These are phyloP conservation scores for Plasmodium vinckei DNA, from an alignment of 169 alveolate species.

Conservation along the genomic window DNA sequence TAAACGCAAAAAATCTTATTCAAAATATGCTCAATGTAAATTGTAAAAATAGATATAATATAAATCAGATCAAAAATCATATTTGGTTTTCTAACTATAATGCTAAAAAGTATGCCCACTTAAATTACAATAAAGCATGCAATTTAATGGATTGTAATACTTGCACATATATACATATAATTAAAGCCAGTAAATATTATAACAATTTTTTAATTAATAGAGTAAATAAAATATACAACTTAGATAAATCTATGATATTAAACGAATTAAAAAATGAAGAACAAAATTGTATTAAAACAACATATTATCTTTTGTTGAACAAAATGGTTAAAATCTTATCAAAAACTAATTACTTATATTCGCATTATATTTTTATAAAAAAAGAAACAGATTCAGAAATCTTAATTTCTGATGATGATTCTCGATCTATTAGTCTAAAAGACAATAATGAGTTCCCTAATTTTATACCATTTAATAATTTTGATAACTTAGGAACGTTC, in stretches of 20 bases:
- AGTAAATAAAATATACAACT: conserved; percentile 18
- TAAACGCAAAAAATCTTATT: conserved; percentile 46
- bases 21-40: conserved; percentile 75
- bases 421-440: not conserved
- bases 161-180: conserved; percentile 25
- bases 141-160: conserved; percentile 48
- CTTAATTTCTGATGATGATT: not conserved
- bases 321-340: conserved; percentile 37
- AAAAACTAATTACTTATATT: conserved; percentile 2
- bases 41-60: conserved; percentile 42
- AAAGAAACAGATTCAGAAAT: not conserved
- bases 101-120: conserved; percentile 11
- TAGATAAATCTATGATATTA: conserved; percentile 1
- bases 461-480: no score
- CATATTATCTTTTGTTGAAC: conserved; percentile 46
- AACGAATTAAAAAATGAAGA: conserved; percentile 13
- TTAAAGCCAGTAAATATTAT: conserved; percentile 11
- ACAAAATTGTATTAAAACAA: conserved; percentile 30
- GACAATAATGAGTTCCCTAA: no score
- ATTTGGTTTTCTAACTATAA: conserved; percentile 33
- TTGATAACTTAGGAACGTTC: no score
- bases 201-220: conserved; percentile 29
- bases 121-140: not conserved
- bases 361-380: conserved; percentile 11
- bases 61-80: conserved; percentile 40